Conservation (phyloP, 345 rosid genomes). For the Litchi chinensis region DNA sequence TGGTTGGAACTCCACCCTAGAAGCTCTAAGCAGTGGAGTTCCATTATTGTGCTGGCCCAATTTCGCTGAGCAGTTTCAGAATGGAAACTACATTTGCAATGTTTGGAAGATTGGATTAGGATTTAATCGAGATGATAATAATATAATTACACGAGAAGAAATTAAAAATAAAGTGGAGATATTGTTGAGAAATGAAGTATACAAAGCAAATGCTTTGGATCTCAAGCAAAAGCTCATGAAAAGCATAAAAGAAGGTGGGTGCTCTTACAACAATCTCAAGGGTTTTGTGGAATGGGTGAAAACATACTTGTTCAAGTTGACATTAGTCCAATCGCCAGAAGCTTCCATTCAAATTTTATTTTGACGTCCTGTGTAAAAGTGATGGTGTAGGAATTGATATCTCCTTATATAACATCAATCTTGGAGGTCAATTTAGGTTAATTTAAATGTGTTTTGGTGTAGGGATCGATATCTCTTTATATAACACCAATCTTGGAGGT, state of each 20-base stretch:
- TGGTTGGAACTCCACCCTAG: constrained; percentile 13
- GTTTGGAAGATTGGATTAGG: constrained; percentile 5
- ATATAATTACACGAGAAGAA: neutral
- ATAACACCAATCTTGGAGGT: too few relatives aligned
- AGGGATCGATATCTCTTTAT: too few relatives aligned
- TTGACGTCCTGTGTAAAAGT: too few relatives aligned
- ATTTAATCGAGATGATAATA: neutral
- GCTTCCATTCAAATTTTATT: neutral
- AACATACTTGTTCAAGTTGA: neutral
- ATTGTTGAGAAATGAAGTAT: neutral
- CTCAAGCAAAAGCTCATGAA: neutral
- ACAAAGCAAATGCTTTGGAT: neutral
- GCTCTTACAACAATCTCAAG: neutral
- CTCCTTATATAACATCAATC: too few relatives aligned
- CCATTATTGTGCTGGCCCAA: constrained; percentile 5
- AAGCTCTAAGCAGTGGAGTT: constrained; percentile 5
- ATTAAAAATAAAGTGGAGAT: constrained; percentile 3
- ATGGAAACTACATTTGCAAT: constrained; percentile 1
- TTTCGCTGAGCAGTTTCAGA: neutral
- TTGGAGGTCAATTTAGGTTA: too few relatives aligned
- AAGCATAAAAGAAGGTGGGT: neutral
- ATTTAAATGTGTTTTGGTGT: too few relatives aligned
- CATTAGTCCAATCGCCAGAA: neutral
- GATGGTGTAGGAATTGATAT: too few relatives aligned
- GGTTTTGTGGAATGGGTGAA: neutral